Base-by-base conservation (phyloP, 2,329 filamentous ascomycete species). In the Zalaria sp. region DNA sequence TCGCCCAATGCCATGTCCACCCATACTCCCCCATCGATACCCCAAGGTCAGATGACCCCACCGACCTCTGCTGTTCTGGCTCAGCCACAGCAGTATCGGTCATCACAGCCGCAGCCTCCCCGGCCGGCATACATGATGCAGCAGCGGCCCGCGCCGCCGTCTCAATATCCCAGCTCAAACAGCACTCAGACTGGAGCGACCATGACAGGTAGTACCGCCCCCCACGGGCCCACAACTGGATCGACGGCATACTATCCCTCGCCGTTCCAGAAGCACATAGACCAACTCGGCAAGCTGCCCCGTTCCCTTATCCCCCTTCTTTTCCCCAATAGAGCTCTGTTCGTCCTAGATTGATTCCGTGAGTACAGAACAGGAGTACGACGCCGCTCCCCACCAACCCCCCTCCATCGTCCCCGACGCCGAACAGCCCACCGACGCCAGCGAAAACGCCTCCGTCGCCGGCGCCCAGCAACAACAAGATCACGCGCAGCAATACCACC, bases 361-460 rank as follows among this genome's bases (percentile, higher is more conserved):
- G 65, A 68, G 56, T 72, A 70, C 69, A 95, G 89, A 96, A 69
- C 87, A 93, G 73, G 89, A 96, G 69, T 96, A 95, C 66, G 88
- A 95, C 61, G 82, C 85, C 42, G 83, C 86, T 65, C 77, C 34
- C 32, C 18, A 18, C 18, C 18, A 18, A 18, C 18, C 46, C 53
- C 54, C 76, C 60, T 86, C 89, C 55, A 41, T 48, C 54, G 10
- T 53, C 51, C 44, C 54, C 57, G 31, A 83, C 93, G 72, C 78
- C 93, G 61, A 88, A 95, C 55, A 84, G 93, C 46, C 68, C 79
- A 51, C n/a, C 44, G 80, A 83, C 53, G 75, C 69, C 35, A 61
- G 57, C 58, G 71, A 79, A 49, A 80, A 86, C 46, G 69, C 46
- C 64, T 66, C 44, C 70, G 73, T 56, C 74, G 76, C 25, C 64